A percentile compares a stretch with the other conserved stretches of the same genome.
Evolutionary conservation across 371 early-diverging fungal genomes (phyloP).

Genomic region (Apophysomyces sp.): DNA sequence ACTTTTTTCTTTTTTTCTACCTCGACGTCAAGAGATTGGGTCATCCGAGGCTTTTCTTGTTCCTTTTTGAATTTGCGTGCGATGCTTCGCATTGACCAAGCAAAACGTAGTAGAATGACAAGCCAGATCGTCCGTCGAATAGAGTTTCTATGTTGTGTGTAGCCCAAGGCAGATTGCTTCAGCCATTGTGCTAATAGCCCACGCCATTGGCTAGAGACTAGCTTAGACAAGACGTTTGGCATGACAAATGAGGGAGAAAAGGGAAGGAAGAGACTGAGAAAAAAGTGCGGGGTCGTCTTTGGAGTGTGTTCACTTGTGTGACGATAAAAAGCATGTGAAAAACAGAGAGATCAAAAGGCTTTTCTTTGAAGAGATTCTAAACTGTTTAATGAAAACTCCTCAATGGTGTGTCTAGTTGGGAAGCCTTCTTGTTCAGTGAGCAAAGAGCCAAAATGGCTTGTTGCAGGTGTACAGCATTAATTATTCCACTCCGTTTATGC

Average conservation of each 20-base stretch:
- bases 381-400: no score
- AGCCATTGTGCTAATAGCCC: slow-evolving; percentile 23
- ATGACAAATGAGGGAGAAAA: slow-evolving; percentile 7
- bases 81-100: slow-evolving; percentile 26
- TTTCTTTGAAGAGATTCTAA: no score
- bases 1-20: not conserved
- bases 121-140: slow-evolving; percentile 46
- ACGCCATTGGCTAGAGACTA: slow-evolving; percentile 22
- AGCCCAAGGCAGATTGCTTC: slow-evolving; percentile 20
- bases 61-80: slow-evolving; percentile 20
- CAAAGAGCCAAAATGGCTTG: no score
- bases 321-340: slow-evolving; percentile 1
- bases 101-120: slow-evolving; percentile 39
- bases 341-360: not conserved
- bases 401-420: no score
- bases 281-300: slow-evolving; percentile 1
- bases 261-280: not conserved
- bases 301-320: not conserved
- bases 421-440: no score
- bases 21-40: not conserved
- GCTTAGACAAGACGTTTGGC: slow-evolving; percentile 36
- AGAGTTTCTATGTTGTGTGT: slow-evolving; percentile 40
- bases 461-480: no score
- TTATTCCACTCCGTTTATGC: no score
- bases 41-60: slow-evolving; percentile 13